Evolutionary conservation across 1,284 basidiomycete species (phyloP), one percentile per base, ranked within the genome.

Genomic region (Trichosporon asahii): DNA sequence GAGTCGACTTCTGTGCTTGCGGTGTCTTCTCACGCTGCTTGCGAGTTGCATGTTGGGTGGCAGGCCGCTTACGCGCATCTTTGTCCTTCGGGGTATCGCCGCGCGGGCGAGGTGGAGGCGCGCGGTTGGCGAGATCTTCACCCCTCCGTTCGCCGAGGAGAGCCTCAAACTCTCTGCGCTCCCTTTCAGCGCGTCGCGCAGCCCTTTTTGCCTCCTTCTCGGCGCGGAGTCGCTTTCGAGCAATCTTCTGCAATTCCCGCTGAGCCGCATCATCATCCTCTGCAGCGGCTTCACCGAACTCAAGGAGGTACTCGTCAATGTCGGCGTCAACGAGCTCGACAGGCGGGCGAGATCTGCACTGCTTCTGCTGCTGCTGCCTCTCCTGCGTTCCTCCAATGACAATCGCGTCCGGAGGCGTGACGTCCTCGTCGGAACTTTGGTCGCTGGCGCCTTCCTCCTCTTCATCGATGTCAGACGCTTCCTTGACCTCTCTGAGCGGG

Each of bases 371-470:
- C 7, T 73, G 72, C 11, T 74, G 72, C 1, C 31, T 68, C 15
- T 75, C 73, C 25, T 77, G 77, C 1, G 79, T 76, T n/a, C 68
- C 71, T 1, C 78, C 79, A 64, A 80, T 82, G 37, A 81, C 77
- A 44, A 81, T 80, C 8, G 74, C 61, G 29, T 80, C 79, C 0
- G 76, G 73, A 18, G 68, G 68, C 5, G 68, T 70, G 8, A 65
- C 68, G 6, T 71, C 68, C 3, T 67, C 65, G 53, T 68, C 70
- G 0, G 61, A 57, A 6, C 35, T 46, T 27, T 46, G 21, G 64
- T 64, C 64, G 8, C 55, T 65, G 8, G 49, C 61, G 31, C 46
- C 63, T 23, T 61, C 63, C 29, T 68, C 67, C 9, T 72, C 71
- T 1, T 66, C 69, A 3, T 73, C 66, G 53, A 75, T 70, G 57